Evolutionary conservation across 768 basidiomycete genomes (phyloP).

Genomic region (Dacryopinax primogenitus): DNA sequence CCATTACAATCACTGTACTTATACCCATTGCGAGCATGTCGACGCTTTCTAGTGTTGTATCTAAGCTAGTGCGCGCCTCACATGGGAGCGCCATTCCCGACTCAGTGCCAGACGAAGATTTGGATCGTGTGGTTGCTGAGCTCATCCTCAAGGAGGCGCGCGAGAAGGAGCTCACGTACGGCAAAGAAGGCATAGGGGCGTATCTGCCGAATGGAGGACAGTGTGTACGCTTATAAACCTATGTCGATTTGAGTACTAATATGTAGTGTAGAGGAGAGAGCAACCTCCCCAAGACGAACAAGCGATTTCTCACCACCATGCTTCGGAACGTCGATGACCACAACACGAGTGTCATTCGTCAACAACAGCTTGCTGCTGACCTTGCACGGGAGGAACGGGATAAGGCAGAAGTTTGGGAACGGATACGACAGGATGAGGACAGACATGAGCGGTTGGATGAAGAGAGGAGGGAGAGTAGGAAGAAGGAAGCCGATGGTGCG

Average conservation of each 20-base stretch:
- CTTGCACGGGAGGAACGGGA: conserved; percentile 19
- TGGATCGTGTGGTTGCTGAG: conserved; percentile 84
- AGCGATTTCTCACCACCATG: conserved; percentile 41
- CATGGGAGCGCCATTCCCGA: conserved; percentile 53
- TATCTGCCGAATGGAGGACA: conserved; percentile 44
- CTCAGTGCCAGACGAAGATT: conserved; percentile 62
- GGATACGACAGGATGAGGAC: conserved; percentile 18
- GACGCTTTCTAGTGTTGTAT: conserved; percentile 74
- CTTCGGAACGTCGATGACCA: conserved; percentile 93
- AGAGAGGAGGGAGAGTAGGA: conserved; percentile 36
- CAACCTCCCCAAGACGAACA: conserved; percentile 57
- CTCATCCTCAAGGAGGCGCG: conserved; percentile 87
- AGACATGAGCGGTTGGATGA: conserved; percentile 31
- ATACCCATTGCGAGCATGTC: conserved; percentile 20
- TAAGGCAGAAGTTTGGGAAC: conserved; percentile 17
- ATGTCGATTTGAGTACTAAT: not conserved
- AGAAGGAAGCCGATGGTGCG: conserved; percentile 33
- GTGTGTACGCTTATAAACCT: conserved; percentile 31
- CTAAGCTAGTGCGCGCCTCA: conserved; percentile 61
- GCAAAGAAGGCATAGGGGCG: conserved; percentile 61
- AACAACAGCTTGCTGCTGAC: conserved; percentile 26
- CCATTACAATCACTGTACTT: not conserved
- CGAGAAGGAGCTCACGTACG: conserved; percentile 71
- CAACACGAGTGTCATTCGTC: conserved; percentile 56
- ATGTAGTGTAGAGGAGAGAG: conserved; percentile 41